These are phyloP conservation scores for Colletotrichum chlorophyti DNA, from an alignment of 2,329 filamentous ascomycete species.

Conservation along the genomic window DNA sequence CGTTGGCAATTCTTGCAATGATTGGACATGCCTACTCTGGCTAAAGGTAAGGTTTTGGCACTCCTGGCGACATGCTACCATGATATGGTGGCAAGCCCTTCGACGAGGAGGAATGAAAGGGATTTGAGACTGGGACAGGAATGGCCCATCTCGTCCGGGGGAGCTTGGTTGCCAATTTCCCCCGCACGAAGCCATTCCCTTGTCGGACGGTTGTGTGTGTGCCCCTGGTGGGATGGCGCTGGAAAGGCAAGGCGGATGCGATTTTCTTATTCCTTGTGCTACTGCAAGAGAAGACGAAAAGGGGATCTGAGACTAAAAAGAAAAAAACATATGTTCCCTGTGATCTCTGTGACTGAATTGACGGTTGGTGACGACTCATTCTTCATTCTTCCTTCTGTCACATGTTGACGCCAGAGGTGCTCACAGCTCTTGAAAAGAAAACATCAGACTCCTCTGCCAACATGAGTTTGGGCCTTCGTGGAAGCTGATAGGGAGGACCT, in stretches of 20 bases:
- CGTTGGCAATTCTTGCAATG: slow-evolving; percentile 12
- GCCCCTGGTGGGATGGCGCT: slow-evolving; percentile 3
- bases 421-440: not conserved
- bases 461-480: not conserved
- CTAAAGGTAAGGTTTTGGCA: too few species aligned
- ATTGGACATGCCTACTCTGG: slow-evolving; percentile 8
- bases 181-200: slow-evolving; percentile 22
- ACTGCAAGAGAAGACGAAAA: slow-evolving; percentile 4
- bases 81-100: too few species aligned
- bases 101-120: not conserved
- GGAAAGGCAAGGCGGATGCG: not conserved
- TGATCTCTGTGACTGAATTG: not conserved
- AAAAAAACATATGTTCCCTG: slow-evolving; percentile 15
- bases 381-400: not conserved
- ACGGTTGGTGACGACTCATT: not conserved
- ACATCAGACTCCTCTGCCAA: too few species aligned
- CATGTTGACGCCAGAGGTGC: not conserved
- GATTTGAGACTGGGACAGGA: not conserved
- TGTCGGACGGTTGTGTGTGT: not conserved
- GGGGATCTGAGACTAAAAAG: not conserved
- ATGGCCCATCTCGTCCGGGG: not conserved
- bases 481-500: not conserved
- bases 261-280: not conserved
- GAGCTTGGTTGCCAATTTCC: slow-evolving; percentile 20
- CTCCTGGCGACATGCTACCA: too few species aligned